Evolutionary conservation across 352 stramenopile genomes (phyloP).

Genomic region (Phytophthora chlamydospora): DNA sequence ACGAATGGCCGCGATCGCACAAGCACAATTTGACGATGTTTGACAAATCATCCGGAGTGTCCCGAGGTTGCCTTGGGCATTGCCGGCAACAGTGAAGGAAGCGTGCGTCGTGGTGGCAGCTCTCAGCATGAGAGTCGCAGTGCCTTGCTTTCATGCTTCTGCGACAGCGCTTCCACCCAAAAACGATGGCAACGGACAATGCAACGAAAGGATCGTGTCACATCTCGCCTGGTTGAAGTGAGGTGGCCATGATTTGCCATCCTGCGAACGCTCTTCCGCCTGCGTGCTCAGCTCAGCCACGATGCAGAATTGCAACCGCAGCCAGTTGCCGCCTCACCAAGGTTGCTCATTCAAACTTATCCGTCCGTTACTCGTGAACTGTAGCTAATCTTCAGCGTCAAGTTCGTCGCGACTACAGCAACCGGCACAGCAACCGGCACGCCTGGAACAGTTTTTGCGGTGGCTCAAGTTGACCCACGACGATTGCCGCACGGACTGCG

Average conservation of each 20-base stretch:
- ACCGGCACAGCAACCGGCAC: background rate
- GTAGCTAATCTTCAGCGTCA: constrained; percentile 15
- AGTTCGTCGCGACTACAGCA: constrained; percentile 1
- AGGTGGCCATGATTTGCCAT: constrained; percentile 8
- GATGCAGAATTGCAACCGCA: too few relatives aligned
- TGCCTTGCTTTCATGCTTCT: background rate
- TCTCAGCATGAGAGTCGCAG: too few relatives aligned
- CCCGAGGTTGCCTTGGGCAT: constrained; percentile 2
- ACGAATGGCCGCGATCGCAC: constrained; percentile 26
- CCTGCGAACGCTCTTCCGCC: too few relatives aligned
- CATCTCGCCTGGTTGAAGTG: constrained; percentile 22
- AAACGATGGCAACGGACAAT: constrained; percentile 10
- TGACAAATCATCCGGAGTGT: constrained; percentile 23
- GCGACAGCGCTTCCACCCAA: constrained; percentile 11
- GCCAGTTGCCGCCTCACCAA: background rate
- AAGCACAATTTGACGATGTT: constrained; percentile 28
- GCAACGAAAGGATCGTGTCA: constrained; percentile 23
- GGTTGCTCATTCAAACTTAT: constrained; percentile 20
- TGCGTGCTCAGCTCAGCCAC: too few relatives aligned
- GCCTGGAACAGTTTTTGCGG: background rate
- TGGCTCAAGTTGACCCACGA: background rate
- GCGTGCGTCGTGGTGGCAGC: too few relatives aligned
- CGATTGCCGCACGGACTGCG: constrained; percentile 8
- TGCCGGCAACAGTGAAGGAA: too few relatives aligned
- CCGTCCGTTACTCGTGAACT: constrained; percentile 13